A percentile compares a stretch with the other conserved stretches of the same genome.
These are phyloP conservation scores for Liquidambar formosana DNA, from an alignment of 164 flowering plant genomes.

Conservation along the genomic window DNA sequence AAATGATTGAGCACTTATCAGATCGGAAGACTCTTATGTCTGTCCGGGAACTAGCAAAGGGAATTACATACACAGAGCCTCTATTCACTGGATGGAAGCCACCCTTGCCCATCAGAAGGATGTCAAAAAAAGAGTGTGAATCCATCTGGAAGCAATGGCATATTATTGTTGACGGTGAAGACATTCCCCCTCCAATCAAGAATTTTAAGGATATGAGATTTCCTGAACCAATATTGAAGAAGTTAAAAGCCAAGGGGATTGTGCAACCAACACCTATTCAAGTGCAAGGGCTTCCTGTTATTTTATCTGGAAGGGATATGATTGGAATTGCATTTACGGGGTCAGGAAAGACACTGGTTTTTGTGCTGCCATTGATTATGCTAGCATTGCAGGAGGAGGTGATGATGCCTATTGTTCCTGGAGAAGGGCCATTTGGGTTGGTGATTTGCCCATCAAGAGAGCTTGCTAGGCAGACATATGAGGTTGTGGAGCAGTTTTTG, in stretches of 20 bases:
- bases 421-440: slow-evolving; percentile 92
- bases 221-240: too few species aligned
- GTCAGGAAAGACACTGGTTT: slow-evolving; percentile 92
- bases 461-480: too few species aligned
- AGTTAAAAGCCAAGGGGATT: slow-evolving; percentile 73
- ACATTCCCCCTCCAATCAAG: slow-evolving; percentile 88
- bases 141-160: too few species aligned
- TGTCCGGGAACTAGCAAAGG: too few species aligned
- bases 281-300: slow-evolving; percentile 93
- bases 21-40: slow-evolving; percentile 83
- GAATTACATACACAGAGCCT: slow-evolving; percentile 84
- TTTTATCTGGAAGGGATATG: too few species aligned
- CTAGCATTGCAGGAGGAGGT: slow-evolving; percentile 86
- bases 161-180: slow-evolving; percentile 85
- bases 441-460: slow-evolving; percentile 90
- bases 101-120: slow-evolving; percentile 61
- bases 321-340: too few species aligned
- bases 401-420: too few species aligned
- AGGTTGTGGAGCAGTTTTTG: slow-evolving; percentile 83
- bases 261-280: slow-evolving; percentile 93
- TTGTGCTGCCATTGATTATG: slow-evolving; percentile 87
- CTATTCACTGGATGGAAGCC: slow-evolving; percentile 89
- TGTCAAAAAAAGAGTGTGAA: slow-evolving; percentile 59
- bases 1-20: slow-evolving; percentile 88
- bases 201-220: too few species aligned